Evolutionary conservation across 2,329 filamentous ascomycete genomes (phyloP), one percentile per base, ranked within the genome.

Genomic region (Xylariaceae sp.): DNA sequence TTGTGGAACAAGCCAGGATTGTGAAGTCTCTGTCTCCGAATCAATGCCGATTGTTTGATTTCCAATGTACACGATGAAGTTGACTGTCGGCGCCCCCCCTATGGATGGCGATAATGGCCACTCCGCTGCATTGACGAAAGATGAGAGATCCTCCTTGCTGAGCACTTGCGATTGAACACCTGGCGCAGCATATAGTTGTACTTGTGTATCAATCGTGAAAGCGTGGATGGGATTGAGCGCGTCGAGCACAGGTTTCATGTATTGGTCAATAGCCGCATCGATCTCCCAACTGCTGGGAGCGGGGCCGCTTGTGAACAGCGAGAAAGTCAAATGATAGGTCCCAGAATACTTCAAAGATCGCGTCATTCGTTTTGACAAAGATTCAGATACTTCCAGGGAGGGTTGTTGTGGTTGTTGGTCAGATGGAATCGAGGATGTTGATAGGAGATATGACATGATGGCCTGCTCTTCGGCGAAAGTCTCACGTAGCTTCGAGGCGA

Each of bases 31-130:
- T 2, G 60, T 55, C 40, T 68, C 64, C 3, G 68, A 62, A 34
- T 69, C 64, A 39, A 72, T 56, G 4, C 64, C 70, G 47, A 89
- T 89, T 9, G 83, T 89, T 44, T 85, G 79, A 43, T 87, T 81
- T 4, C 90, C 89, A 7, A 94, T 81, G 57, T 93, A 98, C 19
- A 97, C 75, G 42, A 97, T 83, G 61, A 98, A 97, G 65, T 98
- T 97, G 58, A 98, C 83, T 0, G 93, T 98, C 1, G 93, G 93
- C 0, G 91, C 91, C 15, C 81, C 82, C 32, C 90, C 93, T 52
- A 98, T 97, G 42, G 89, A 95, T 1, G 91, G 91, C 48, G 87
- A 95, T 3, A 98, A 68, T 0, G 93, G 93, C 93, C 93, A 98
- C 67, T 98, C 93, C 2, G 93, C 93, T 2, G 91, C 90, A 57